Percentiles rank a stretch among this genome's conserved stretches.
Evolutionary conservation across 129 eudicot species (phyloP).

Genomic region (carrot (Daucus carota)): DNA sequence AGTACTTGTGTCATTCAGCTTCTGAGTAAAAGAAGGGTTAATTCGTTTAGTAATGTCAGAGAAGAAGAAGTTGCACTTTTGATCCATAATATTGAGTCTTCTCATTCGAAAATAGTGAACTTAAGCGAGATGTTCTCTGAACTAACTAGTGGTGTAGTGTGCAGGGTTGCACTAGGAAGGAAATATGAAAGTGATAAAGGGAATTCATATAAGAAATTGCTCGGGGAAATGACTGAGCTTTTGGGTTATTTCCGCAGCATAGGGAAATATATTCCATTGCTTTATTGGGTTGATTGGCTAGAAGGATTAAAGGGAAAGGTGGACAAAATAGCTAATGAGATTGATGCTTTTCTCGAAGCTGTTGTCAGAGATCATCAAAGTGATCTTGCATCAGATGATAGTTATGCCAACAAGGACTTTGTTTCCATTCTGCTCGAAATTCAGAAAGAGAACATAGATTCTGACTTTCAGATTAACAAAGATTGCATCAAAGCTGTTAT

Average conservation of each 20-base stretch:
- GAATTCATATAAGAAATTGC: neutral
- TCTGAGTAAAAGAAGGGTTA: conserved; percentile 18
- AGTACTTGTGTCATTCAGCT: conserved; percentile 16
- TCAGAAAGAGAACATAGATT: conserved; percentile 6
- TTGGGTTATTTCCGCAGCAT: conserved; percentile 5
- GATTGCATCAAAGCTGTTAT: conserved; percentile 26
- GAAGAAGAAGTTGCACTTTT: conserved; percentile 17
- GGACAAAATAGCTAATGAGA: neutral
- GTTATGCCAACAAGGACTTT: conserved; percentile 1
- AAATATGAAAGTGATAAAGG: conserved; percentile 1
- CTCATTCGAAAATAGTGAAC: neutral
- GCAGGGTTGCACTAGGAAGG: conserved; percentile 16
- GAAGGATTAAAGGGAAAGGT: conserved; percentile 15
- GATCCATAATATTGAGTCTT: neutral
- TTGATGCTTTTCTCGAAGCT: conserved; percentile 15
- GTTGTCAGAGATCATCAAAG: conserved; percentile 5
- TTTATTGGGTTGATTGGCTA: conserved; percentile 10
- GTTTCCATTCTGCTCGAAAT: conserved; percentile 22
- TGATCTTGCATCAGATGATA: neutral
- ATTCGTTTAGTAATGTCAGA: conserved; percentile 8
- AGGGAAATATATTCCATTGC: conserved; percentile 16
- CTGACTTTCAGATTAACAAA: neutral
- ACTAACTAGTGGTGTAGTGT: conserved; percentile 1
- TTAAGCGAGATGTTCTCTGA: neutral
- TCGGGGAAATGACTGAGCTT: neutral